A percentile compares a stretch with the other conserved stretches of the same genome.
These are phyloP conservation scores for Naganishia randhawae DNA, from an alignment of 768 basidiomycete genomes.

Conservation along the genomic window DNA sequence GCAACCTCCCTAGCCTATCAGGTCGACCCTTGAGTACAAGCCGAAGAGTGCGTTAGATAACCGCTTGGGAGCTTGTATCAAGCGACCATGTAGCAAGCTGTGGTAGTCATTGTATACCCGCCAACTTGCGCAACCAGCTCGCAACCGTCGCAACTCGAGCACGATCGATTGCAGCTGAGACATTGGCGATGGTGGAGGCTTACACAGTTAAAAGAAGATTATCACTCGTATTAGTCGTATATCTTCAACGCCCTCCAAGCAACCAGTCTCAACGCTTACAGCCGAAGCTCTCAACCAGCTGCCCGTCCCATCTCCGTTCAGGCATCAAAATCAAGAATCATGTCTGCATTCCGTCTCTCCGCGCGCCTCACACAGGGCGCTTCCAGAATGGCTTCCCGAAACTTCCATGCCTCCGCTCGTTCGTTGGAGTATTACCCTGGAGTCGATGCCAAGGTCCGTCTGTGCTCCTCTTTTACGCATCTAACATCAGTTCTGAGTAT, in stretches of 20 bases:
- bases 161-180: background rate
- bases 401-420: conserved; percentile 21
- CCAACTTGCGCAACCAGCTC: background rate
- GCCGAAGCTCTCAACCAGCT: background rate
- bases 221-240: background rate
- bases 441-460: conserved; percentile 25
- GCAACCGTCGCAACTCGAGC: background rate
- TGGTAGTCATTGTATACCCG: background rate
- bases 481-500: background rate
- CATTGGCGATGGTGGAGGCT: background rate
- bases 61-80: no score
- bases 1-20: no score
- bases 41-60: no score
- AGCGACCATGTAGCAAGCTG: background rate
- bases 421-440: conserved; percentile 22
- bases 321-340: background rate
- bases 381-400: conserved; percentile 15
- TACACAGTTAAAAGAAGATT: background rate
- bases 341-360: conserved; percentile 12
- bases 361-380: conserved; percentile 1
- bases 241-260: background rate
- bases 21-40: no score
- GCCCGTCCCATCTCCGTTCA: background rate
- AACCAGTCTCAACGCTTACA: background rate
- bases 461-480: background rate